Percentiles rank a stretch among this genome's conserved stretches.
Conservation (phyloP, 306 rosid species). For the Corylus avellana region DNA sequence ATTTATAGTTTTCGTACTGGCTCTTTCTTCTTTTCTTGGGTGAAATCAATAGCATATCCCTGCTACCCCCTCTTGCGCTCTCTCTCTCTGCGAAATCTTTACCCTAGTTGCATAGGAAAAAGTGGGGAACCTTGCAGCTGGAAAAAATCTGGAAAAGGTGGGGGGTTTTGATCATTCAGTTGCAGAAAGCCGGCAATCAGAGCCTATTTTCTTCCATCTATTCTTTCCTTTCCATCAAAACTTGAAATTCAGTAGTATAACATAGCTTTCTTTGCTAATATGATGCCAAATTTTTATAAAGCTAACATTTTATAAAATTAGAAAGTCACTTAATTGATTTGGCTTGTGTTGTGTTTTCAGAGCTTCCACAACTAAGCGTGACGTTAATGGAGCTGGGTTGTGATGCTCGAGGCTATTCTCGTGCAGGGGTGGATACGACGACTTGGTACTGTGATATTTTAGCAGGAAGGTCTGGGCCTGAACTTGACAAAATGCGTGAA, state of each 20-base stretch:
- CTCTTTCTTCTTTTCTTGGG: no score
- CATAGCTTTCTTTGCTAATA: constrained; percentile 10
- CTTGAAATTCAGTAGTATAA: constrained; percentile 2
- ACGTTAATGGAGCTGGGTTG: constrained; percentile 92
- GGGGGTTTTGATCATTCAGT: no score
- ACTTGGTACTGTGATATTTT: constrained; percentile 91
- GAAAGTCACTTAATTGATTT: not conserved
- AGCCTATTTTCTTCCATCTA: no score
- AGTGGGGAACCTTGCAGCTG: no score
- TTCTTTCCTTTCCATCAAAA: not conserved
- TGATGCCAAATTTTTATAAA: not conserved
- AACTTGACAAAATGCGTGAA: constrained; percentile 83
- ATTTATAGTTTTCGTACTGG: no score
- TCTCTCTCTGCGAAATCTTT: no score
- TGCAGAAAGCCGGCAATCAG: no score
- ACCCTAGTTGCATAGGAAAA: no score
- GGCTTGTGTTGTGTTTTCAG: constrained; percentile 38
- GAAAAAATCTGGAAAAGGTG: no score
- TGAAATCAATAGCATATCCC: no score
- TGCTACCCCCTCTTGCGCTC: no score
- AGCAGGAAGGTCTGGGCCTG: constrained; percentile 76
- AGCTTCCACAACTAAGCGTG: constrained; percentile 68
- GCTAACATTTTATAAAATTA: not conserved
- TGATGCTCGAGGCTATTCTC: constrained; percentile 84
- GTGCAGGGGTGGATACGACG: constrained; percentile 72